These are phyloP conservation scores for Paraphaeosphaeria sporulosa DNA, from an alignment of 2,329 filamentous ascomycete genomes.

Conservation along the genomic window DNA sequence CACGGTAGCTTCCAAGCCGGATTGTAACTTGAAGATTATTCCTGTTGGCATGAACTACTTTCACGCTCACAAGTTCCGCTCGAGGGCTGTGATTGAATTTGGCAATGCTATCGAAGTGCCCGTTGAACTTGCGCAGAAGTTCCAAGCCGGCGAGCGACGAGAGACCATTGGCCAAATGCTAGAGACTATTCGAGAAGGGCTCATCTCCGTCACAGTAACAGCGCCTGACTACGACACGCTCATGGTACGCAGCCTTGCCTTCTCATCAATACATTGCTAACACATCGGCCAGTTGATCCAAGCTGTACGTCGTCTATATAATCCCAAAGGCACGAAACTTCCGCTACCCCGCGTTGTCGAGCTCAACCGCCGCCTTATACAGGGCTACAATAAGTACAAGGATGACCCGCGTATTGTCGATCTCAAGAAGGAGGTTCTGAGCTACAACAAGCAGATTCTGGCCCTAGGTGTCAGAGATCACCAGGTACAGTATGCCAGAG, in stretches of 20 bases:
- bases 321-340: constrained; percentile 90
- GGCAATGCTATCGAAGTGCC: constrained; percentile 88
- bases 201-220: constrained; percentile 89
- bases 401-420: constrained; percentile 83
- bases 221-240: constrained; percentile 94
- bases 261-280: constrained; percentile 35
- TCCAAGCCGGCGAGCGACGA: constrained; percentile 73
- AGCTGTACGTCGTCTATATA: constrained; percentile 91
- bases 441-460: constrained; percentile 86
- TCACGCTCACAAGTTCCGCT: constrained; percentile 97
- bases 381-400: constrained; percentile 92
- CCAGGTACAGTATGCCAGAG: constrained; percentile 89
- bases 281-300: constrained; percentile 72
- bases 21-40: constrained; percentile 91
- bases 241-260: constrained; percentile 64
- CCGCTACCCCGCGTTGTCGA: constrained; percentile 93
- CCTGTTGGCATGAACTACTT: constrained; percentile 99
- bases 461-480: constrained; percentile 91
- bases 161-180: constrained; percentile 87
- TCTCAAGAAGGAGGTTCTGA: constrained; percentile 76
- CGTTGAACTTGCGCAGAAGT: constrained; percentile 81
- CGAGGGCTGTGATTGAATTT: constrained; percentile 93
- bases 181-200: constrained; percentile 83
- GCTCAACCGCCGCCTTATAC: constrained; percentile 87
- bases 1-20: constrained; percentile 81